These are phyloP conservation scores for Aspergillus flavus DNA, from an alignment of 2,329 filamentous ascomycete genomes.

Conservation along the genomic window DNA sequence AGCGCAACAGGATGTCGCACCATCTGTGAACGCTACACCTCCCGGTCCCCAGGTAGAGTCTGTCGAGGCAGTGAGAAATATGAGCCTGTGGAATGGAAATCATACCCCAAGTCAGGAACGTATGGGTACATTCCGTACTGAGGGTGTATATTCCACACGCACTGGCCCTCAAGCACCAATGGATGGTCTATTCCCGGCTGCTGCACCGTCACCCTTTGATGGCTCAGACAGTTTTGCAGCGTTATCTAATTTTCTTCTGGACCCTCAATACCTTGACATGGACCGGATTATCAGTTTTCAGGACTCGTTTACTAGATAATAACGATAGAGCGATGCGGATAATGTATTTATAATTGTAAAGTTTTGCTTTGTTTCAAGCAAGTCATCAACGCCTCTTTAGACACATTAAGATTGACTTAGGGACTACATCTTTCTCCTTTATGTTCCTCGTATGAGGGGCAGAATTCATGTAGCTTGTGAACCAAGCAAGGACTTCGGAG, in stretches of 20 bases:
- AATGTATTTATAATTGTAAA: background rate
- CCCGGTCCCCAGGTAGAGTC: no score
- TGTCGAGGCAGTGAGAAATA: background rate
- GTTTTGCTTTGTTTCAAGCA: background rate
- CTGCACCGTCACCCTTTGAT: background rate
- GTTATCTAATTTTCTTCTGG: background rate
- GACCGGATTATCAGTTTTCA: background rate
- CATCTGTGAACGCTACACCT: background rate
- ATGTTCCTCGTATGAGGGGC: background rate
- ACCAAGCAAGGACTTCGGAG: background rate
- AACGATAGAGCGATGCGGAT: no score
- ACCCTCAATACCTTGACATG: background rate
- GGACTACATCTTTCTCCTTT: background rate
- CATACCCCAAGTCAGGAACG: background rate
- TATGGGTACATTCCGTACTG: background rate
- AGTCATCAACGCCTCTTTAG: fast-evolving
- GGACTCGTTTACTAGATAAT: background rate
- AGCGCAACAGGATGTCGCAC: background rate
- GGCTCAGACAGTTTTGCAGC: background rate
- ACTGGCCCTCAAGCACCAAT: background rate
- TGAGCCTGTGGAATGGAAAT: background rate
- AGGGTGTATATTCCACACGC: background rate
- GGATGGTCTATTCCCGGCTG: background rate
- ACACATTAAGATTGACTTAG: background rate
- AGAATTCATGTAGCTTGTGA: background rate